These are phyloP conservation scores for Schwanniomyces vanrijiae DNA, from an alignment of 805 yeast species.

Conservation along the genomic window DNA sequence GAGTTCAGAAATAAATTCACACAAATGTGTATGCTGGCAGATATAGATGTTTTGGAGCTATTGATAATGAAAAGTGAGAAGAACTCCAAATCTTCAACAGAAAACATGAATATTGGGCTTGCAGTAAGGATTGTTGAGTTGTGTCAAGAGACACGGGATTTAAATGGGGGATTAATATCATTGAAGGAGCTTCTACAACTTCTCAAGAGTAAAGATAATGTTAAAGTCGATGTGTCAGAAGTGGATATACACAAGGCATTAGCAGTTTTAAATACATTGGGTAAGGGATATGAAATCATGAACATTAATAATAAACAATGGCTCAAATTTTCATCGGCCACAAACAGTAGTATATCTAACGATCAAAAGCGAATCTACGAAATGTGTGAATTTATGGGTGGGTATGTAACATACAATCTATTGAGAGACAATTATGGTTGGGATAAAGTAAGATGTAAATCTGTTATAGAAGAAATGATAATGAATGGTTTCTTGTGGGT, in stretches of 20 bases:
- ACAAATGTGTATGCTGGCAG: conserved; percentile 73
- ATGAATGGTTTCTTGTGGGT: conserved; percentile 84
- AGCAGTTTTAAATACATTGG: conserved; percentile 52
- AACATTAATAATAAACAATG: conserved; percentile 58
- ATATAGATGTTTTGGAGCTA: conserved; percentile 73
- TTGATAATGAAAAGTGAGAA: conserved; percentile 28
- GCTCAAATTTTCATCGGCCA: conserved; percentile 35
- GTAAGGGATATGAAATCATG: conserved; percentile 69
- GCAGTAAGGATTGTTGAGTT: conserved; percentile 75
- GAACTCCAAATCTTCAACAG: conserved; percentile 27
- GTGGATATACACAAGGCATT: conserved; percentile 61
- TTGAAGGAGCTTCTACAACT: conserved; percentile 42
- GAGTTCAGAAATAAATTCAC: conserved; percentile 71
- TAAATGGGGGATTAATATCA: conserved; percentile 82
- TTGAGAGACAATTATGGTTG: conserved; percentile 76
- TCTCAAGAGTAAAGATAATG: conserved; percentile 27
- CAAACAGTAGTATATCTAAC: conserved; percentile 28
- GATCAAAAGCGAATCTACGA: conserved; percentile 76
- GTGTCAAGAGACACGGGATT: conserved; percentile 64
- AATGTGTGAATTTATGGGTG: conserved; percentile 75
- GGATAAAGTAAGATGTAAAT: conserved; percentile 60
- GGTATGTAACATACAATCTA: conserved; percentile 60
- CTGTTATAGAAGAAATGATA: conserved; percentile 76
- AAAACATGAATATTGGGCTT: conserved; percentile 64
- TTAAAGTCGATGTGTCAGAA: conserved; percentile 33